Base-by-base conservation (phyloP, 2,329 filamentous ascomycete species). In the Calycina marina region DNA sequence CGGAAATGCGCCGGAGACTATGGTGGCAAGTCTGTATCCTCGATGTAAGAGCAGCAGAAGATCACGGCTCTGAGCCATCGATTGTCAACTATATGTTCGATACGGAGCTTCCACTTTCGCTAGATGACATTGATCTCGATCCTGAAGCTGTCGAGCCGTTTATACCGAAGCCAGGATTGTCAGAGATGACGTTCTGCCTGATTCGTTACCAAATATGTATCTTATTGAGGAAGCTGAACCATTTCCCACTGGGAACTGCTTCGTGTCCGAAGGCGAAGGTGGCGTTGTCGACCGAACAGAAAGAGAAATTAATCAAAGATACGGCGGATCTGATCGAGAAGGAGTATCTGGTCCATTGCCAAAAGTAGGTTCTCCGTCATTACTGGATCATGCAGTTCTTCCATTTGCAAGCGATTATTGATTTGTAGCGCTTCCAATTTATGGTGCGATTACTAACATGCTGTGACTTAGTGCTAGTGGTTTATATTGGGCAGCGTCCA, bases 1-100 rank as follows among this genome's bases (percentile, higher is more conserved):
- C 67, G 4, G 71, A 77, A 47, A 68, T 72, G 56, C 58, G 69
- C 13, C 58, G 70, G 37, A 56, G 70, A 17, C 51, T 72, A 4
- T 76, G 70, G 70, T 75, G 69, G 65, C 62, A 68, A 37, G 49
- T 74, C 3, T 72, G 65, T 41, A 56, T 74, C 10, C 53, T 78
- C 0, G 74, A 79, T 45, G 60, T 63, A 3, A 57, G 72, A 37
- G 61, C 71, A 2, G 67, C 69, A 1, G 72, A 77, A 44, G 69
- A 77, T 36, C 69, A 77, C 45, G 72, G 71, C 0, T 69, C 67
- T 14, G 71, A 77, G 37, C 65, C 70, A 3, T 68, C 65, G 0
- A 72, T 78, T 25, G 51, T 61, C 2, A 60, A 68, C 30, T 60
- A 64, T 9, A 62, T 62, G 8, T 78, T 69, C 42, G 73, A 79